Percentiles rank a stretch among this genome's conserved stretches.
phyloP scores from a whole-genome alignment of 805 yeast species.

The Candida nonsorbophila region DNA sequence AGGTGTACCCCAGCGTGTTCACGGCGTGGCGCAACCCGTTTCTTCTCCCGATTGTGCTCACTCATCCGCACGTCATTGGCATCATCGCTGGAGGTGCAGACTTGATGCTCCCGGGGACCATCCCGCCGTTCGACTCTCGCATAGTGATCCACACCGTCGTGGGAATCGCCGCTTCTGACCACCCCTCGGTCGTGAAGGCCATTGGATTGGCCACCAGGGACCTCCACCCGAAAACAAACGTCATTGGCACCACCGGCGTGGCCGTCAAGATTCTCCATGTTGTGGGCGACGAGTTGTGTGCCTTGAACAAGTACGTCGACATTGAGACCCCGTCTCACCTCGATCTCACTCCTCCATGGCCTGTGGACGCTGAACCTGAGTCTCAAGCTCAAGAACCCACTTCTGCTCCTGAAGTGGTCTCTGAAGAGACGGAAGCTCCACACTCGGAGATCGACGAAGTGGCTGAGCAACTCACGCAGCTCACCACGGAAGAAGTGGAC shows the following conservation, averaged over 20 bases:
- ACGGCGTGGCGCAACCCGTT: slow-evolving; percentile 68
- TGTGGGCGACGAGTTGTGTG: slow-evolving; percentile 59
- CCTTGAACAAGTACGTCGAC: slow-evolving; percentile 43
- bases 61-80: slow-evolving; percentile 70
- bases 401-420: slow-evolving; percentile 2
- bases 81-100: slow-evolving; percentile 76
- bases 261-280: slow-evolving; percentile 73
- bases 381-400: slow-evolving; percentile 3
- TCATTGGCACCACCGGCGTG: slow-evolving; percentile 66
- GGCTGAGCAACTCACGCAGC: slow-evolving; percentile 9
- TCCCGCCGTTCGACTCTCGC: slow-evolving; percentile 51
- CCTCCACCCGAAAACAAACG: slow-evolving; percentile 38
- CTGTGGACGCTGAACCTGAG: slow-evolving; percentile 6
- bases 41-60: slow-evolving; percentile 60
- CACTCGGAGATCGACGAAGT: slow-evolving; percentile 8
- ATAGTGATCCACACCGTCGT: slow-evolving; percentile 55
- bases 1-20: slow-evolving; percentile 63
- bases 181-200: slow-evolving; percentile 64
- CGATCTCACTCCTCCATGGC: slow-evolving; percentile 34
- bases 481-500: slow-evolving; percentile 66
- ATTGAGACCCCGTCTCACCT: slow-evolving; percentile 22
- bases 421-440: slow-evolving; percentile 1
- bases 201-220: slow-evolving; percentile 59
- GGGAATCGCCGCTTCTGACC: slow-evolving; percentile 58
- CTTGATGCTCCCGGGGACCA: slow-evolving; percentile 69